A percentile compares a stretch with the other conserved stretches of the same genome.
Conservation (phyloP, 2,329 filamentous ascomycete species). For the Sporothrix brasiliensis region DNA sequence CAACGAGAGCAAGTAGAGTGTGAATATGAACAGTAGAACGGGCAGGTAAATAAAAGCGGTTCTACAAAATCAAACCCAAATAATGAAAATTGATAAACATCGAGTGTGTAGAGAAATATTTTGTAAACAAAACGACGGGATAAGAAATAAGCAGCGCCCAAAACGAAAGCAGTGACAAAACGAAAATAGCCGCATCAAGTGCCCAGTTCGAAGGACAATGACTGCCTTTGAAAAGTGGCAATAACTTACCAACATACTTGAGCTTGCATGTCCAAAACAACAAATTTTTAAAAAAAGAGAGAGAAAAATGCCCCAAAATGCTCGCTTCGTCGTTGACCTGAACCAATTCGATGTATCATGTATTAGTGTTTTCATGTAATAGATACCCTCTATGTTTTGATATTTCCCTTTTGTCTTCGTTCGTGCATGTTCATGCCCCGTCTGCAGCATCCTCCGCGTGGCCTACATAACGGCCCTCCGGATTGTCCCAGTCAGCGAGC, state of each 20-base stretch:
- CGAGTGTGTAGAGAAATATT: background rate
- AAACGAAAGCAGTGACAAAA: background rate
- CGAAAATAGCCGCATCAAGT: background rate
- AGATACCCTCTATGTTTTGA: background rate
- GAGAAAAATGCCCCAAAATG: background rate
- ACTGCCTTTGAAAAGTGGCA: background rate
- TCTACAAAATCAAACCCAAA: background rate
- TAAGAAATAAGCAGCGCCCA: background rate
- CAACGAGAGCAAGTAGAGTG: conserved; percentile 36
- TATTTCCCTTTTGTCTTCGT: background rate
- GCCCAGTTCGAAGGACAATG: background rate
- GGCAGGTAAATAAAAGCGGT: background rate
- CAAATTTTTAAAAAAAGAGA: background rate
- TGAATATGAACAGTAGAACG: background rate
- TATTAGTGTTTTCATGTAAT: background rate
- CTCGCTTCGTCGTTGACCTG: conserved; percentile 2
- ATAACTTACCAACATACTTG: no score
- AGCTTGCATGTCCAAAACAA: background rate
- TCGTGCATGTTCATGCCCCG: background rate
- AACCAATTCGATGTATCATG: background rate
- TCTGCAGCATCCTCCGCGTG: background rate
- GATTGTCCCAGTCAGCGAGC: conserved; percentile 37
- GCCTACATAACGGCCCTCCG: conserved; percentile 34
- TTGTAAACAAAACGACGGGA: background rate
- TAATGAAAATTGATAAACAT: background rate